phyloP scores from a whole-genome alignment of 192 early-diverging fungal genomes.

The Lobosporangium transversale region DNA sequence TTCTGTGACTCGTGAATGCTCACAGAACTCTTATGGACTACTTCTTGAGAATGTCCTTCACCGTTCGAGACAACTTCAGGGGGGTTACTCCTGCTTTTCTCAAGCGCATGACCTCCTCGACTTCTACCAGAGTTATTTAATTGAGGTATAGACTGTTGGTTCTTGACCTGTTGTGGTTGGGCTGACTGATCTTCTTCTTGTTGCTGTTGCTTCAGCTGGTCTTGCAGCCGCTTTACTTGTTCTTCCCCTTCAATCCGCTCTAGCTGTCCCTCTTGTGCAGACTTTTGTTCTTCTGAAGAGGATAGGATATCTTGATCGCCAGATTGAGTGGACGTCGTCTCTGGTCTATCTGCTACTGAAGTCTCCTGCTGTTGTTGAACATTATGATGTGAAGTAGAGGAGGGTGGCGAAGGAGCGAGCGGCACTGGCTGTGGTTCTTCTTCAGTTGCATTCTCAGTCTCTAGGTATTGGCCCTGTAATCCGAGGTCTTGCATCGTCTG shows the following conservation, averaged over 20 bases:
- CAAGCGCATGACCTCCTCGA: constrained; percentile 17
- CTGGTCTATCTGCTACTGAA: no score
- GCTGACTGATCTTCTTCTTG: background rate
- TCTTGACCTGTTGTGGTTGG: background rate
- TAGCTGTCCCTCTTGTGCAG: no score
- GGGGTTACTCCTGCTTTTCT: constrained; percentile 37
- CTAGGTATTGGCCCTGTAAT: constrained; percentile 4
- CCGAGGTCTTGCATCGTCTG: constrained; percentile 29
- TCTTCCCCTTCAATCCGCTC: no score
- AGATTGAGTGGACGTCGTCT: no score
- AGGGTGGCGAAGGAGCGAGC: background rate
- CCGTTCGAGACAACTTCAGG: constrained; percentile 14
- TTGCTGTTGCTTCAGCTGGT: background rate
- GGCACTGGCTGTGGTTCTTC: background rate
- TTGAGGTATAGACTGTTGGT: constrained; percentile 1
- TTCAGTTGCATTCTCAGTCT: background rate
- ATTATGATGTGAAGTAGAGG: no score
- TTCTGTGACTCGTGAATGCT: constrained; percentile 39
- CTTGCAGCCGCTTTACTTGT: no score
- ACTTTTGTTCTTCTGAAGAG: no score
- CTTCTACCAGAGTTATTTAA: background rate
- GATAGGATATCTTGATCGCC: no score
- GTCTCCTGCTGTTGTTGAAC: no score
- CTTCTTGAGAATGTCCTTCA: background rate
- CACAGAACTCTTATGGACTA: constrained; percentile 15